Evolutionary conservation across 2,329 filamentous ascomycete genomes (phyloP), one percentile per base, ranked within the genome.

Genomic region (Aspergillus brasiliensis): DNA sequence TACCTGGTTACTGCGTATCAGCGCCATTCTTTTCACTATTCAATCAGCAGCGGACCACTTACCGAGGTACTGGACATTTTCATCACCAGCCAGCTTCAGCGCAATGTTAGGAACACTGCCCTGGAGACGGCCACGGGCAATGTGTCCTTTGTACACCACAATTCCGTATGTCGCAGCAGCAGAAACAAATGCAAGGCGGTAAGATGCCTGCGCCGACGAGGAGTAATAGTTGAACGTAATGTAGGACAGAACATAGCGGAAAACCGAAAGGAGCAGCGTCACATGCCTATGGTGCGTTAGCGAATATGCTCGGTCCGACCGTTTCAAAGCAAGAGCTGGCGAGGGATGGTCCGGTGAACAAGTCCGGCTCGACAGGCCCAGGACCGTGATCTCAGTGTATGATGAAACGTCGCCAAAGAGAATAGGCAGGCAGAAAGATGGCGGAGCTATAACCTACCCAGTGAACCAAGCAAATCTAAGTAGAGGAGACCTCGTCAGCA

Each of bases 31-130:
- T 3, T 23, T n/a, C 25, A 38, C 15, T 56, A 21, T n/a, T 23
- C 13, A 10, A 38, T 57, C 13, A 19, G 27, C 46, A 27, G n/a
- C n/a, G n/a, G n/a, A n/a, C 13, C 37, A 76, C 92, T 75, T 85
- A 98, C 95, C 83, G 62, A 99, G 85, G 76, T 99, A 99, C 80
- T 98, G 95, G 55, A 99, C 91, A 78, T 99, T 99, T 84, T 99
- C 95, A 76, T 99, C 95, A 11, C 87, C 83, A 58, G 89, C 82
- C 66, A 97, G 81, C 62, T 88, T 85, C 60, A 94, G 57, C 51
- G 84, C 77, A 60, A 90, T 86, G 78, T 80, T 75, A 74, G 84
- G 86, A 70, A 87, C 77, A 75, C 82, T 87, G 62, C 82, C 87
- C 65, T 89, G 88, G 52, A 88, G 83, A 84, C 91, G 90, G 69